Conservation (phyloP, 331 rosid species). For the Arachis monticola region DNA sequence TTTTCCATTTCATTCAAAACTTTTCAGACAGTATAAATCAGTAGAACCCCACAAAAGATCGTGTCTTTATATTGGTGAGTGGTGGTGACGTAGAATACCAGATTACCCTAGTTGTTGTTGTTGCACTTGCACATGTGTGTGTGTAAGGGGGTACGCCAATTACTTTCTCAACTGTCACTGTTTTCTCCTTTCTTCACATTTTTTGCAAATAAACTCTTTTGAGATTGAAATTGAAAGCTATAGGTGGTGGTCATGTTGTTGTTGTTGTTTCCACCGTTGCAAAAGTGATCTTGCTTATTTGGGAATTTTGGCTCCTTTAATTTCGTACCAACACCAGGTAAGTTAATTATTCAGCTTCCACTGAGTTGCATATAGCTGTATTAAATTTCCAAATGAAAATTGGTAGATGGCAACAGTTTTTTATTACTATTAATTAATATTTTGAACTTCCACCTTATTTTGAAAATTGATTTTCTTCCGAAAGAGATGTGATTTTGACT, state of each 20-base stretch:
- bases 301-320: too few relatives aligned
- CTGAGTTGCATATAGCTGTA: too few relatives aligned
- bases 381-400: too few relatives aligned
- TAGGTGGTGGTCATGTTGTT: not conserved
- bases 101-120: not conserved
- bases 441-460: too few relatives aligned
- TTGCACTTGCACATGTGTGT: too few relatives aligned
- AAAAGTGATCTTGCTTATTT: conserved; percentile 12
- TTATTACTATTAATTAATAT: too few relatives aligned
- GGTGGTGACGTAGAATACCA: conserved; percentile 26
- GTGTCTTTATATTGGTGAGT: conserved; percentile 32
- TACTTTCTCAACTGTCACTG: conserved; percentile 20
- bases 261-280: not conserved
- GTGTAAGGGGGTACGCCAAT: conserved; percentile 17
- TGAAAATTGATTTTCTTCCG: too few relatives aligned
- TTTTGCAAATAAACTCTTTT: too few relatives aligned
- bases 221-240: conserved; percentile 27
- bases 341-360: too few relatives aligned
- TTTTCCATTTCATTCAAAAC: conserved; percentile 7
- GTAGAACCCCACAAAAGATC: conserved; percentile 48
- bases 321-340: too few relatives aligned
- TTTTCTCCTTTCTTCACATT: conserved; percentile 19
- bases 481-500: too few relatives aligned
- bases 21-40: conserved; percentile 38
- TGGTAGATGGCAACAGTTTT: too few relatives aligned